phyloP scores from a whole-genome alignment of 2,329 filamentous ascomycete species.

The Colletotrichum scovillei region DNA sequence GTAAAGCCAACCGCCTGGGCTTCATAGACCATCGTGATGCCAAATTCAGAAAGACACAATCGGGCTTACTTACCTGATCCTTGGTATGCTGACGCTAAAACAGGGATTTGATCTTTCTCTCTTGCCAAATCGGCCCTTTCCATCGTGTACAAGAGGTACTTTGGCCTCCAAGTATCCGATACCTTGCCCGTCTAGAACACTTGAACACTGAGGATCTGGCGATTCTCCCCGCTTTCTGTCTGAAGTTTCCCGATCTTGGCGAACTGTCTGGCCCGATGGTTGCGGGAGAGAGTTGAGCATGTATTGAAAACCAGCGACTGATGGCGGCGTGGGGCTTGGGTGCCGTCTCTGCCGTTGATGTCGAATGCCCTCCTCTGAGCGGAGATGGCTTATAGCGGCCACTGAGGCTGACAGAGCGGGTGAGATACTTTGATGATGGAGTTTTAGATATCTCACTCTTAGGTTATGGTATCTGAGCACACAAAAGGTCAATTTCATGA shows the following conservation, averaged over 20 bases:
- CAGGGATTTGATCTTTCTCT: not conserved
- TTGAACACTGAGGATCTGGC: not conserved
- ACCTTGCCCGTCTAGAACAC: not conserved
- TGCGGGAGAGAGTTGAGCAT: not conserved
- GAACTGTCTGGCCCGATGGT: not conserved
- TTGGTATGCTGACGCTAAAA: not conserved
- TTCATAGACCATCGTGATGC: not conserved
- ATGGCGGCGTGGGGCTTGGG: not conserved
- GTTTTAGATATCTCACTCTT: not conserved
- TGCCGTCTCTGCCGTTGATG: not conserved
- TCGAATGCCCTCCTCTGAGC: not conserved
- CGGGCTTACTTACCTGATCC: not conserved
- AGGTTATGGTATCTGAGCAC: not conserved
- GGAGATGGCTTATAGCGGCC: not conserved
- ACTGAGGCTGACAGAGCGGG: not conserved
- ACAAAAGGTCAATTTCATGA: not conserved
- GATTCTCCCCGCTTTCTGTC: not conserved
- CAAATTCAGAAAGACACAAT: not conserved
- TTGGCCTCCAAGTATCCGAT: not conserved
- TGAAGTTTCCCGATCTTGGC: not conserved
- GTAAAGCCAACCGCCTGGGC: not conserved
- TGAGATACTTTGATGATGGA: not conserved
- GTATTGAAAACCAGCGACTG: not conserved
- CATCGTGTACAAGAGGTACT: not conserved
- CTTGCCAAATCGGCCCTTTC: not conserved